These are phyloP conservation scores for Thalassiosira mediterranea DNA, from an alignment of 352 stramenopile species.

Conservation along the genomic window DNA sequence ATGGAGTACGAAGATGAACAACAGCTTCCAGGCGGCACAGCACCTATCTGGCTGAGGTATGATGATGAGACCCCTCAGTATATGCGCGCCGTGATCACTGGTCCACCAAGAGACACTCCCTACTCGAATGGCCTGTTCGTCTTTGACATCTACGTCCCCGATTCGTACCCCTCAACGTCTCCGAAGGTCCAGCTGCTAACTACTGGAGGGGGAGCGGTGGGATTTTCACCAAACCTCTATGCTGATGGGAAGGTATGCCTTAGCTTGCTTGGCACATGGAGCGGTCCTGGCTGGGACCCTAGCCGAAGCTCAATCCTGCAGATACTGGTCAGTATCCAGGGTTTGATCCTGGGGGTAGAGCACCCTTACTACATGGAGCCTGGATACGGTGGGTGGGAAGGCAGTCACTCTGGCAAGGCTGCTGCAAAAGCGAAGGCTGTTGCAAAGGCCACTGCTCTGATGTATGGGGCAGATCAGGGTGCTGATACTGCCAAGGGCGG, in stretches of 20 bases:
- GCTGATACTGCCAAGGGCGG: no score
- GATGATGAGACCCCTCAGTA: no score
- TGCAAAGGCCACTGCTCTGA: no score
- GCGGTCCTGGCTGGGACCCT: slow-evolving; percentile 83
- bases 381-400: no score
- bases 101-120: slow-evolving; percentile 52
- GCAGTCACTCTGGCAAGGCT: no score
- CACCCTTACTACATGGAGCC: slow-evolving; percentile 77
- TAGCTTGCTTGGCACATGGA: slow-evolving; percentile 83
- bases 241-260: slow-evolving; percentile 86
- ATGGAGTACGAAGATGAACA: no score
- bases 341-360: slow-evolving; percentile 82
- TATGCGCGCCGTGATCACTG: no score
- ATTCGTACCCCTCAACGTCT: slow-evolving; percentile 80
- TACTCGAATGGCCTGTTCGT: slow-evolving; percentile 81
- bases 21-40: no score
- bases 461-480: no score
- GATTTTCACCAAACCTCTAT: slow-evolving; percentile 91
- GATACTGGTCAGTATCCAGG: slow-evolving; percentile 87
- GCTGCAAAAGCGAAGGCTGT: no score
- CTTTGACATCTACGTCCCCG: slow-evolving; percentile 86
- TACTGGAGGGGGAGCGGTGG: slow-evolving; percentile 77
- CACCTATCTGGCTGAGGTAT: no score
- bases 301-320: slow-evolving; percentile 83
- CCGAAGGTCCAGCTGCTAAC: slow-evolving; percentile 86